These are phyloP conservation scores for Apium graveolens DNA, from an alignment of 129 eudicot species.

Conservation along the genomic window DNA sequence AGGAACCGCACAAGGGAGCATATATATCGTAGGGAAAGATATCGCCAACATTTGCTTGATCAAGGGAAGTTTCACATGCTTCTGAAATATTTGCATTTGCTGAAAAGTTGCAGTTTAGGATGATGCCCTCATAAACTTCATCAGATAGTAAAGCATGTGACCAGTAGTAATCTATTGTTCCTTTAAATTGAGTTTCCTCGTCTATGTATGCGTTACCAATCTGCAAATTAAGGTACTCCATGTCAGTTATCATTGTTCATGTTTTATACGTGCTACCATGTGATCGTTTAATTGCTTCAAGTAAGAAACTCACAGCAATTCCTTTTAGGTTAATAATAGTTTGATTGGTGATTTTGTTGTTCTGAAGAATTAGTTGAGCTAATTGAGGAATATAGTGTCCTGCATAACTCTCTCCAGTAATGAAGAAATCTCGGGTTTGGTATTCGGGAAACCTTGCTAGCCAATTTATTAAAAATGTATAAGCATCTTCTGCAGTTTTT, in stretches of 20 bases:
- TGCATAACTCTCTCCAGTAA: slow-evolving; percentile 57
- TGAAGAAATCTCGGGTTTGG: slow-evolving; percentile 44
- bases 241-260: neutral
- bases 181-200: no score
- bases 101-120: slow-evolving; percentile 43
- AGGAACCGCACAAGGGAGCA: slow-evolving; percentile 41
- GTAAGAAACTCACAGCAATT: slow-evolving; percentile 44
- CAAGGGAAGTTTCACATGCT: slow-evolving; percentile 10
- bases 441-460: slow-evolving; percentile 50
- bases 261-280: neutral
- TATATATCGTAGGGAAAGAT: slow-evolving; percentile 38
- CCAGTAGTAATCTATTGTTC: slow-evolving; percentile 34
- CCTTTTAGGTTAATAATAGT: slow-evolving; percentile 55
- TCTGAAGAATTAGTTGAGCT: slow-evolving; percentile 43
- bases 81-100: slow-evolving; percentile 21
- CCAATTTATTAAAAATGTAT: slow-evolving; percentile 50
- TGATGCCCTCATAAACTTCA: slow-evolving; percentile 36
- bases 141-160: slow-evolving; percentile 47
- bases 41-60: slow-evolving; percentile 23
- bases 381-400: slow-evolving; percentile 63
- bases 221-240: no score
- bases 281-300: neutral
- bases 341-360: slow-evolving; percentile 55
- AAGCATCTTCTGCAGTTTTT: slow-evolving; percentile 44
- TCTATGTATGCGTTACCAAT: no score